Percentiles rank a stretch among this genome's conserved stretches.
These are phyloP conservation scores for Pythium volutum DNA, from an alignment of 352 stramenopile species.

Conservation along the genomic window DNA sequence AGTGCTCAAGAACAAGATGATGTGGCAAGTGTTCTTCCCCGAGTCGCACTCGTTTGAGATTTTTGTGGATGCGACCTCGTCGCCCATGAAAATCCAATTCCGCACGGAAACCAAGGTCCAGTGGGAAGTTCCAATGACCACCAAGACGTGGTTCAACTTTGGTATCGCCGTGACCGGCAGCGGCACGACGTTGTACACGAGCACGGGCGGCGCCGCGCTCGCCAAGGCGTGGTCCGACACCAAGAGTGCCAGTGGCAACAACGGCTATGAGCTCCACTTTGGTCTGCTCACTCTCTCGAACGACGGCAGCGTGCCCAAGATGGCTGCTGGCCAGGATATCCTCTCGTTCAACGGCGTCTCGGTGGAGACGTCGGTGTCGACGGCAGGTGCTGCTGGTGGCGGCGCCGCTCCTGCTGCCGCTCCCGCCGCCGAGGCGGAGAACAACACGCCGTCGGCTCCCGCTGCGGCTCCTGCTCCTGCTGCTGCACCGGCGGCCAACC, in stretches of 20 bases:
- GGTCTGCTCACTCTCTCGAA: conserved; percentile 64
- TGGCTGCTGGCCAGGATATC: conserved; percentile 50
- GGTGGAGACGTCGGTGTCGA: conserved; percentile 43
- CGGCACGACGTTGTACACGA: conserved; percentile 52
- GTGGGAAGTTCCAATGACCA: conserved; percentile 51
- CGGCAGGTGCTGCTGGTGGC: conserved; percentile 20
- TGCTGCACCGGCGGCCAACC: neutral
- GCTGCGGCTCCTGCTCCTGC: neutral
- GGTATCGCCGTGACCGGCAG: conserved; percentile 43
- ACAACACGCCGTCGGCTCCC: neutral
- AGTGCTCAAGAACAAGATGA: conserved; percentile 46
- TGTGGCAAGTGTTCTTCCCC: conserved; percentile 58
- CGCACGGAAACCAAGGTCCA: conserved; percentile 45
- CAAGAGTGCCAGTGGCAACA: conserved; percentile 24
- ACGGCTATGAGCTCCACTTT: conserved; percentile 62
- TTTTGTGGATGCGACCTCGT: conserved; percentile 48
- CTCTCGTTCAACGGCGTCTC: conserved; percentile 68
- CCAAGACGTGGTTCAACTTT: conserved; percentile 68
- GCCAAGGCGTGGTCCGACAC: conserved; percentile 40
- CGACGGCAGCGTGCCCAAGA: conserved; percentile 43
- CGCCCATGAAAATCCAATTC: conserved; percentile 53
- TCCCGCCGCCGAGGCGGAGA: neutral
- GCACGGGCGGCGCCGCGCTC: conserved; percentile 38
- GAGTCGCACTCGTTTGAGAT: conserved; percentile 66
- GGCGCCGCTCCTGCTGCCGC: neutral